phyloP scores from a whole-genome alignment of 441 rosid species.

The Francoa sonchifolia region DNA sequence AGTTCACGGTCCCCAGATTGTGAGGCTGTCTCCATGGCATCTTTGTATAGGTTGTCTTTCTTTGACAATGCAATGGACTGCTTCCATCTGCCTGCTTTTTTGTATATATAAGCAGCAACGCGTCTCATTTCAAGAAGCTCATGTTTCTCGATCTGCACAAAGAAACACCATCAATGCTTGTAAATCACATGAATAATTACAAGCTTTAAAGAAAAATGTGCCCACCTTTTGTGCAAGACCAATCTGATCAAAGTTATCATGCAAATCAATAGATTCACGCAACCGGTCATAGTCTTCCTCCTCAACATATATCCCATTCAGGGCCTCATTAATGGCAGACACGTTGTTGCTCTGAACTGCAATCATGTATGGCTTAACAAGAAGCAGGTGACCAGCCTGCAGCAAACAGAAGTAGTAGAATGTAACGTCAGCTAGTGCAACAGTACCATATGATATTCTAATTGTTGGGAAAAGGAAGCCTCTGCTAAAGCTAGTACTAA shows the following conservation, averaged over 20 bases:
- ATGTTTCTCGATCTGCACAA: constrained; percentile 79
- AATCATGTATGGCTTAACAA: constrained; percentile 21
- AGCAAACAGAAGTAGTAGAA: background rate
- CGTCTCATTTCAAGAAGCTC: constrained; percentile 99
- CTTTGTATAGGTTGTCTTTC: constrained; percentile 87
- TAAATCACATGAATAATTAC: no score
- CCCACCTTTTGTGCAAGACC: constrained; percentile 22
- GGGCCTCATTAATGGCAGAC: constrained; percentile 1
- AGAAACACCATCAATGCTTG: background rate
- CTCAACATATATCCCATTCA: constrained; percentile 21
- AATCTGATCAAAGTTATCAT: constrained; percentile 21
- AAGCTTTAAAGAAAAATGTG: no score
- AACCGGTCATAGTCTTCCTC: constrained; percentile 94
- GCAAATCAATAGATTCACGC: constrained; percentile 55
- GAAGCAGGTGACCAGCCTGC: constrained; percentile 18
- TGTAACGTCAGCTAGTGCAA: no score
- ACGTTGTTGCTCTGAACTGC: constrained; percentile 73
- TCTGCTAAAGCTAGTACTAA: no score
- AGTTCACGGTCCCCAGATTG: constrained; percentile 97
- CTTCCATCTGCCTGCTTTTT: constrained; percentile 99
- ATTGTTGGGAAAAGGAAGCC: no score
- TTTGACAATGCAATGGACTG: constrained; percentile 92
- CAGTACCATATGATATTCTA: no score
- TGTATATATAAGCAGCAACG: constrained; percentile 96
- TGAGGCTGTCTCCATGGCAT: constrained; percentile 99